Conservation (phyloP, 805 yeast species). For the Candida patagonica region DNA sequence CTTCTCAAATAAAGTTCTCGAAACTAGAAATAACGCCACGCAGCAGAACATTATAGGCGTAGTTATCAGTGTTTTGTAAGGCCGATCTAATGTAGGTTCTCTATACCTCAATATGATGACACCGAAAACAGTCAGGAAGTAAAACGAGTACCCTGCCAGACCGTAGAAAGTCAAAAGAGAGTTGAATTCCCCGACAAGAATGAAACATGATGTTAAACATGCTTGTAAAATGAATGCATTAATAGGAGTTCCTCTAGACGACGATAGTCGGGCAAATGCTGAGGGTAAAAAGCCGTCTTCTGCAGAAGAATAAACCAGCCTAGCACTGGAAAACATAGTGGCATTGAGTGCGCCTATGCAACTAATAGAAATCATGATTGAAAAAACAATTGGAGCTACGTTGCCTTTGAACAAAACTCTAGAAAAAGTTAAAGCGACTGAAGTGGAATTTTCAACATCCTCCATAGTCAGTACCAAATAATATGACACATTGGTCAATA, state of each 20-base stretch:
- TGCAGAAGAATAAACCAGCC: constrained; percentile 30
- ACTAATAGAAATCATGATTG: constrained; percentile 29
- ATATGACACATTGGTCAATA: constrained; percentile 30
- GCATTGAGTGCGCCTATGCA: constrained; percentile 36
- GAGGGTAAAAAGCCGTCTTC: constrained; percentile 27
- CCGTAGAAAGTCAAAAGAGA: constrained; percentile 32
- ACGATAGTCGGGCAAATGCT: constrained; percentile 19
- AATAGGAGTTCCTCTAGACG: constrained; percentile 25
- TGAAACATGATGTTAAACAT: constrained; percentile 22
- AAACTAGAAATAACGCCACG: constrained; percentile 29
- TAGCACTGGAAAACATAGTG: constrained; percentile 28
- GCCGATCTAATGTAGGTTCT: constrained; percentile 29
- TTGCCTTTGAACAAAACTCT: constrained; percentile 14
- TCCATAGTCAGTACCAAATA: constrained; percentile 70
- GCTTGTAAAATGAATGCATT: constrained; percentile 29
- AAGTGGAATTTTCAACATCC: constrained; percentile 29
- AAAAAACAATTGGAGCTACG: constrained; percentile 23
- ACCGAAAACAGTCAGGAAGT: constrained; percentile 30
- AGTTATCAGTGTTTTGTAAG: constrained; percentile 29
- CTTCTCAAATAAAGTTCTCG: constrained; percentile 26
- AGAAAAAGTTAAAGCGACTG: constrained; percentile 31
- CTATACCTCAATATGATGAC: constrained; percentile 27
- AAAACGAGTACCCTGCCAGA: constrained; percentile 26
- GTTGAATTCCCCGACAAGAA: constrained; percentile 31
- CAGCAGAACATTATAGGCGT: constrained; percentile 31